A percentile compares a stretch with the other conserved stretches of the same genome.
These are phyloP conservation scores for Coffea eugenioides DNA, from an alignment of 257 asterid species.

Conservation along the genomic window DNA sequence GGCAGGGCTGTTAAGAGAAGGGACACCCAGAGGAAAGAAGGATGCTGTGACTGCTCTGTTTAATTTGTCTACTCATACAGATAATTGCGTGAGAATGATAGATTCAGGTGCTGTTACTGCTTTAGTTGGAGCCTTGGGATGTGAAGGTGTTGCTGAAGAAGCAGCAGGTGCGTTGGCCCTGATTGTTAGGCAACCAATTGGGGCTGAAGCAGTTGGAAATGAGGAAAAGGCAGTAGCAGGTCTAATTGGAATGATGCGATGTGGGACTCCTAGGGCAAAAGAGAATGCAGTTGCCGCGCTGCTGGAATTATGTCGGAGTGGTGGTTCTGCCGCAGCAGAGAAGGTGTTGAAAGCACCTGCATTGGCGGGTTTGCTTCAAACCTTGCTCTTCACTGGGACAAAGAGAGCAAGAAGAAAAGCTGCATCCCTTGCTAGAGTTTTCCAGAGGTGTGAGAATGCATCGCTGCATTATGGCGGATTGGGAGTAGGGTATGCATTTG, in stretches of 20 bases:
- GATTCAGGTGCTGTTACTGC: constrained; percentile 77
- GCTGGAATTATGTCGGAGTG: constrained; percentile 75
- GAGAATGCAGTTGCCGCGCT: constrained; percentile 90
- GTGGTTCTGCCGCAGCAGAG: constrained; percentile 69
- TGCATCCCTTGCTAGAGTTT: constrained; percentile 84
- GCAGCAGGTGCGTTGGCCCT: constrained; percentile 91
- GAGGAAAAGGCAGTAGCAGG: constrained; percentile 65
- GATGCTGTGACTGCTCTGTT: constrained; percentile 91
- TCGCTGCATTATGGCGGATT: constrained; percentile 53
- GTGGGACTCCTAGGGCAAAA: constrained; percentile 80
- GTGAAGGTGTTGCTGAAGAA: constrained; percentile 74
- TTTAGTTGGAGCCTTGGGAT: constrained; percentile 55
- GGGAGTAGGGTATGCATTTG: constrained; percentile 57
- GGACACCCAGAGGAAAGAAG: constrained; percentile 79
- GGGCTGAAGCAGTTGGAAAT: constrained; percentile 71
- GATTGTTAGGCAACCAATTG: constrained; percentile 68
- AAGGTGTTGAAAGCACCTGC: constrained; percentile 80
- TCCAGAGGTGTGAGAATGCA: constrained; percentile 66
- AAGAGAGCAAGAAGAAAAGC: constrained; percentile 91
- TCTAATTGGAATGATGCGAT: constrained; percentile 70
- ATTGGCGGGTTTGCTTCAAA: constrained; percentile 64
- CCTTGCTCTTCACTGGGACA: constrained; percentile 81
- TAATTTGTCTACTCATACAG: constrained; percentile 71
- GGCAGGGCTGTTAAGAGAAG: constrained; percentile 55
- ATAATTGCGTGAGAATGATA: constrained; percentile 63